phyloP scores from a whole-genome alignment of 2,329 filamentous ascomycete species.

The Xylaria sp. region DNA sequence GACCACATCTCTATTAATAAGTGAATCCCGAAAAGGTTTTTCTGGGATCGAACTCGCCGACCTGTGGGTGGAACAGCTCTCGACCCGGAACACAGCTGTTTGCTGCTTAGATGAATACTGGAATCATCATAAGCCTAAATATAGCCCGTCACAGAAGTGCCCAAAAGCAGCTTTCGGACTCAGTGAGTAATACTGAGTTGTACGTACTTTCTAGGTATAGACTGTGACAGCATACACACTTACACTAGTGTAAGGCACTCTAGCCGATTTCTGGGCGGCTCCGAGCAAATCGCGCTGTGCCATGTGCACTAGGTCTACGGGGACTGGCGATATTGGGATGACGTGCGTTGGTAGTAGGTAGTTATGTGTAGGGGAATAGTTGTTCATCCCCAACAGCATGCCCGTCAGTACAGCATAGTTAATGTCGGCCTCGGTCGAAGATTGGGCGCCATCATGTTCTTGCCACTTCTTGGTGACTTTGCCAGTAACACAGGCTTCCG shows the following conservation, averaged over 20 bases:
- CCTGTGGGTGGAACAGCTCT: slow-evolving; percentile 2
- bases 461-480: no score
- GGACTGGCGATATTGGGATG: neutral
- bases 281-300: slow-evolving; percentile 3
- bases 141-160: neutral
- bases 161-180: neutral
- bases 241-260: neutral
- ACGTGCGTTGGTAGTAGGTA: neutral
- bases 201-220: neutral
- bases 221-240: no score
- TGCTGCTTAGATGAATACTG: neutral
- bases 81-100: neutral
- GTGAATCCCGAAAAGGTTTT: neutral
- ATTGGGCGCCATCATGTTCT: no score
- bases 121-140: neutral
- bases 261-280: neutral
- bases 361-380: neutral
- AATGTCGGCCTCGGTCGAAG: slow-evolving; percentile 26
- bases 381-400: slow-evolving; percentile 2
- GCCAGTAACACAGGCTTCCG: neutral
- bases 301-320: neutral
- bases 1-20: neutral
- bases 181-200: neutral
- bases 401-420: neutral
- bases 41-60: neutral